Base-by-base conservation (phyloP, 2,329 filamentous ascomycete species). In the Trichoderma hamatum region DNA sequence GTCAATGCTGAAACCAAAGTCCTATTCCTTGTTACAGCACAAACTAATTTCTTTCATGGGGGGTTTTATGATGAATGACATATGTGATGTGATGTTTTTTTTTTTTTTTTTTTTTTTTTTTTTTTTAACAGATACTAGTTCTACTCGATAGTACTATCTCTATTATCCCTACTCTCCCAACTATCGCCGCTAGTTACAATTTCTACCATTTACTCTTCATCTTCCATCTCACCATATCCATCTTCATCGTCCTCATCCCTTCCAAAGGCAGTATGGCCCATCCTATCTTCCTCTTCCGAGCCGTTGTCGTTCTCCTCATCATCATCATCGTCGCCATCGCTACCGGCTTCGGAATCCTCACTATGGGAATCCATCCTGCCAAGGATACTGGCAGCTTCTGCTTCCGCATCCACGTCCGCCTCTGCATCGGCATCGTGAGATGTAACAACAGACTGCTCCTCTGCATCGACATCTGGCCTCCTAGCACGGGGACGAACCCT, bases 301-400 rank as follows among this genome's bases (percentile, higher is more conserved):
- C 65, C 70, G 16, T 72, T 70, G 5, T 72, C 69, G 1, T 71
- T 76, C 13, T 76, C 75, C 0, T 75, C 75, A 7, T 68, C 68
- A 21, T 72, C 74, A 36, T 75, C 74, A 1, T 76, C 75, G 0
- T 76, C 75, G 5, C 54, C 69, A 63, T 65, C 69, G 19, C 61
- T 69, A 13, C 24, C 66, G 32, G 19, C 55, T 19, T 46, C 69
- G 55, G 69, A 64, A 24, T 63, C 68, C 34, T 68, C 68, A 26
- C 66, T 68, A 55, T 67, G 56, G 24, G 55, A 52, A 11, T 61
- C 63, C 19, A 60, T 69, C n/a, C 55, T 56, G 21, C 49, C 66
- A 32, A 68, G 30, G 14, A 68, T 65, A 43, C 54, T 67, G 19
- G 54, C 63, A 11, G 55, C 63, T 21, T 67, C 63, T 4, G 52